phyloP scores from a whole-genome alignment of 2,329 filamentous ascomycete species.

The Penicillium sclerotiorum region DNA sequence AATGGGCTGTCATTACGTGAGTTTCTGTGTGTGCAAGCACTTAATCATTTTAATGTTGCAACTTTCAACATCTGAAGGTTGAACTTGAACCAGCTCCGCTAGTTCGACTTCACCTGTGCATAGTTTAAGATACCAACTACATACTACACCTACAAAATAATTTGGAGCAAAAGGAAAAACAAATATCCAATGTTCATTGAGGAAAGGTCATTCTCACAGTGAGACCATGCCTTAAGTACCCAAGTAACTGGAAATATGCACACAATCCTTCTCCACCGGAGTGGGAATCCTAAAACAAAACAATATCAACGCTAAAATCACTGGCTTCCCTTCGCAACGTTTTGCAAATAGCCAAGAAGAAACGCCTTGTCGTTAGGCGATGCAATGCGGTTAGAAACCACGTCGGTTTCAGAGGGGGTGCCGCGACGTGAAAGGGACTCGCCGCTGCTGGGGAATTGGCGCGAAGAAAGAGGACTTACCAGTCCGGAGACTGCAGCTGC shows the following conservation, averaged over 20 bases:
- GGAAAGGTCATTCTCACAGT: too few relatives aligned
- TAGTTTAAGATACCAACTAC: too few relatives aligned
- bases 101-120: too few relatives aligned
- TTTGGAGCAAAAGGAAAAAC: too few relatives aligned
- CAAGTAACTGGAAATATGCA: background rate
- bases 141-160: too few relatives aligned
- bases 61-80: too few relatives aligned
- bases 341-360: conserved; percentile 72
- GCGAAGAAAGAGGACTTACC: conserved; percentile 36
- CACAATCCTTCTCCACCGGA: background rate
- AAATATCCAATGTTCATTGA: too few relatives aligned
- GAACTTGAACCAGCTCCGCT: too few relatives aligned
- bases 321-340: conserved; percentile 50
- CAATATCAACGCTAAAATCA: conserved; percentile 19
- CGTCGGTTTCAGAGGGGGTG: conserved; percentile 31
- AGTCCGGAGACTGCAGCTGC: conserved; percentile 25
- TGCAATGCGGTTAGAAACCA: conserved; percentile 48
- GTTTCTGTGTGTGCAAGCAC: too few relatives aligned
- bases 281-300: background rate
- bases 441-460: conserved; percentile 22
- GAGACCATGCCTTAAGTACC: background rate
- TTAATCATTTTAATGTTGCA: too few relatives aligned
- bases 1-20: too few relatives aligned
- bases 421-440: conserved; percentile 23
- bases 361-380: conserved; percentile 75